Percentiles rank a stretch among this genome's conserved stretches.
Evolutionary conservation across 768 basidiomycete species (phyloP).

Genomic region (Podaxis sp.): DNA sequence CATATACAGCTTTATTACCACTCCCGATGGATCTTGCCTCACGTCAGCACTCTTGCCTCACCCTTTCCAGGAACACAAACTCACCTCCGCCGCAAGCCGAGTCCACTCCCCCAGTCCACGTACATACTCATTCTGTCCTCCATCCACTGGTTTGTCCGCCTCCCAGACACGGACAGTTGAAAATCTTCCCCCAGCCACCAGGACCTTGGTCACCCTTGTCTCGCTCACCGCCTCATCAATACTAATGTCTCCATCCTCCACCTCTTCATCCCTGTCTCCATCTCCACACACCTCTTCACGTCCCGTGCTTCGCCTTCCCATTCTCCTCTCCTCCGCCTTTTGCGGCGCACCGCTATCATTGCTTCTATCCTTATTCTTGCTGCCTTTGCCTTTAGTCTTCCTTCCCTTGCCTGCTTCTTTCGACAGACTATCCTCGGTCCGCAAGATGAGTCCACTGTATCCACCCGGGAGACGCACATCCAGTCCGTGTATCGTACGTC

Average conservation of each 20-base stretch:
- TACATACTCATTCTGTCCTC: constrained; percentile 66
- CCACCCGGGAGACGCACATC: constrained; percentile 58
- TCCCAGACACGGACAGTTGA: constrained; percentile 72
- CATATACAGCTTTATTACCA: constrained; percentile 4
- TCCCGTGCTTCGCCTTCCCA: background rate
- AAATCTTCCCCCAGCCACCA: constrained; percentile 53
- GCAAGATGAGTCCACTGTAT: constrained; percentile 62
- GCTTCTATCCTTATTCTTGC: background rate
- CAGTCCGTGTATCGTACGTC: constrained; percentile 68
- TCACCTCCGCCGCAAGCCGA: constrained; percentile 55
- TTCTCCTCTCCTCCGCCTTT: background rate
- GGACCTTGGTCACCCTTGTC: background rate
- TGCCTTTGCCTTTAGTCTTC: background rate
- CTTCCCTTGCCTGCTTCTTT: background rate
- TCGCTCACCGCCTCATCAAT: no score
- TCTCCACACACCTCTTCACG: background rate
- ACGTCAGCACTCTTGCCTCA: background rate
- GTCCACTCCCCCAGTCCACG: constrained; percentile 72
- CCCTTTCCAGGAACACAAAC: constrained; percentile 12
- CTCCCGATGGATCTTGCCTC: constrained; percentile 1
- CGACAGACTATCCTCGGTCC: background rate
- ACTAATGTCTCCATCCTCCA: constrained; percentile 14
- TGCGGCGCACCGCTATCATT: no score
- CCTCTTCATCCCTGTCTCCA: background rate
- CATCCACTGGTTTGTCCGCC: constrained; percentile 67